phyloP scores from a whole-genome alignment of 108 stramenopile species.

The Cafeteria roenbergensis region DNA sequence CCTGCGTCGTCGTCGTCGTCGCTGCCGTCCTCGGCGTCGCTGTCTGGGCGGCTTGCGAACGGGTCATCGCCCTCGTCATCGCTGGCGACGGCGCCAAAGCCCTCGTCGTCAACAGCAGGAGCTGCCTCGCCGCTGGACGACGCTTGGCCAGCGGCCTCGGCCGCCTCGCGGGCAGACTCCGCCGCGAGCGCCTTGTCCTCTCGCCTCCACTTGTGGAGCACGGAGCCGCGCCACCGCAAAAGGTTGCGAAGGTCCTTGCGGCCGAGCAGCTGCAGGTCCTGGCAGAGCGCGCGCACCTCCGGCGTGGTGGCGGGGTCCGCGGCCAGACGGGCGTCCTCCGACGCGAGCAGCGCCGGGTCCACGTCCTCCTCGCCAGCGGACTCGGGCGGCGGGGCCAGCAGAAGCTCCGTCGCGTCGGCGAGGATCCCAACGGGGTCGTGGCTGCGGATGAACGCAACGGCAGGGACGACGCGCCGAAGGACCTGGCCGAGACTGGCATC shows the following conservation, averaged over 20 bases:
- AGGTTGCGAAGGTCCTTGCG: constrained; percentile 84
- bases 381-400: constrained; percentile 42
- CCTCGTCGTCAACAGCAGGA: constrained; percentile 15
- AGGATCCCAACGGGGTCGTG: constrained; percentile 79
- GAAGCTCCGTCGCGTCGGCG: constrained; percentile 64
- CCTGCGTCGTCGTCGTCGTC: constrained; percentile 20
- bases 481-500: constrained; percentile 66
- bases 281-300: constrained; percentile 68
- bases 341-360: neutral
- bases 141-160: neutral
- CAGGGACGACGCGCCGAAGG: constrained; percentile 56
- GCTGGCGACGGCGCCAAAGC: neutral
- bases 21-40: neutral
- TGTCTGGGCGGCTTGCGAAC: constrained; percentile 39
- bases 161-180: constrained; percentile 1
- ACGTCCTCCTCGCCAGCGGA: constrained; percentile 15
- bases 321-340: constrained; percentile 36
- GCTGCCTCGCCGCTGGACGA: constrained; percentile 42
- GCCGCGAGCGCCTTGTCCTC: constrained; percentile 13
- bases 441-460: constrained; percentile 61
- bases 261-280: constrained; percentile 79
- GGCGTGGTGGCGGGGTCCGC: constrained; percentile 62
- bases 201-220: constrained; percentile 25
- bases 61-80: constrained; percentile 22
- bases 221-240: constrained; percentile 73